Conservation (phyloP, 208 protist species). For the Acanthamoeba healyi region DNA sequence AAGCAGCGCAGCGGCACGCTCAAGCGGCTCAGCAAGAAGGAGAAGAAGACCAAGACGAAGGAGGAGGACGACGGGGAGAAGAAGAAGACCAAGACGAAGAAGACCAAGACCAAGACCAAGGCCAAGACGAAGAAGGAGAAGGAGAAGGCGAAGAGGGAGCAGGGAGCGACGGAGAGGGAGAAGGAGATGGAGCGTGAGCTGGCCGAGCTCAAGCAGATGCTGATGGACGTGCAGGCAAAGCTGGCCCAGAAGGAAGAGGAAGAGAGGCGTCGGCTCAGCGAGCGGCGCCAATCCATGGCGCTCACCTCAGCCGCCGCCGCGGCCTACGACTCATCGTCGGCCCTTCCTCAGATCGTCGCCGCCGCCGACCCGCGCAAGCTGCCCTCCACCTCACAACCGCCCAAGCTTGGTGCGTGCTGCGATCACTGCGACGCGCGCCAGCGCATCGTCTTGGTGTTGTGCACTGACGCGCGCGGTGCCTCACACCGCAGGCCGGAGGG, state of each 20-base stretch:
- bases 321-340: not conserved
- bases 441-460: too few species aligned
- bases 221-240: not conserved
- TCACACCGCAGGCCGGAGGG: not conserved
- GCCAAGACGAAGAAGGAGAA: not conserved
- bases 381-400: not conserved
- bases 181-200: not conserved
- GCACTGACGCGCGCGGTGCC: too few species aligned
- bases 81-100: not conserved
- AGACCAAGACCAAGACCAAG: not conserved
- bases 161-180: not conserved
- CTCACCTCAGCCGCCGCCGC: not conserved
- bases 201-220: not conserved
- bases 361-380: slow-evolving; percentile 7
- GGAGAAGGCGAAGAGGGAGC: not conserved
- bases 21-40: not conserved
- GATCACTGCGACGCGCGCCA: too few species aligned
- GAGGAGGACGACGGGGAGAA: not conserved
- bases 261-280: not conserved
- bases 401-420: not conserved
- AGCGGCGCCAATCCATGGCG: not conserved
- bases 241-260: not conserved
- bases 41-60: not conserved
- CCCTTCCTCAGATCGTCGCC: not conserved
- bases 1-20: not conserved